Base-by-base conservation (phyloP, 768 basidiomycete genomes). In the Tulasnella sp. region DNA sequence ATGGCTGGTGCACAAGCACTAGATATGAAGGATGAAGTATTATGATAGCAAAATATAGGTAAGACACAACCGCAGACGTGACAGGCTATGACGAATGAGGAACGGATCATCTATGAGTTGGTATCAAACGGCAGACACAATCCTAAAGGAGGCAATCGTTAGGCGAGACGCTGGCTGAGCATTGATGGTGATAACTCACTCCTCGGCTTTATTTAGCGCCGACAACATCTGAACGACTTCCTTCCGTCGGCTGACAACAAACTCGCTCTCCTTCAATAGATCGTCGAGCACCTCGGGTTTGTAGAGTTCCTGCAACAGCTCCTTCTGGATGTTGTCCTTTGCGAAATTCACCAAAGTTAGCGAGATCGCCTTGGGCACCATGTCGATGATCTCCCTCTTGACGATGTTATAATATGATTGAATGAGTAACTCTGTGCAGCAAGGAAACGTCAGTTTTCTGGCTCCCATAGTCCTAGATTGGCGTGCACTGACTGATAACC, bases 381-480 rank as follows among this genome's bases (percentile, higher is more conserved):
- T 96, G 72, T 98, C 94, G 67, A 98, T 98, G 88, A 98, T 92
- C 73, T 97, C 94, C 60, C 93, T 85, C 75, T 99, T 98, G 57
- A 97, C 91, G 64, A 97, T 92, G 74, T 96, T 92, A 78, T 87
- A 97, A 73, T 97, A 97, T 3, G 92, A 96, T 70, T 87, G 80
- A 66, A 98, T 98, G 68, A 99, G 82, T 49, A 97, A 79, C 72
- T 99, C 92, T 93, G 68, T 29, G 42, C 42, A 1, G 11, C 15
- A 7, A 15, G 15, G 7, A 9, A 22, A 11, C 15, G 30, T 59
- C 19, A 43, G 62, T 57, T n/a, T 53, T 53, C 19, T 24, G n/a
- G 3, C 19, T 12, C 19, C 45, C 21, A 30, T 24, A 46, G 17
- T 30, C 29, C 9, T 44, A 38, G 42, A 1, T 24, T 29, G 62